Conservation (phyloP, 306 rosid genomes). For the Herpetospermum pedunculosum region DNA sequence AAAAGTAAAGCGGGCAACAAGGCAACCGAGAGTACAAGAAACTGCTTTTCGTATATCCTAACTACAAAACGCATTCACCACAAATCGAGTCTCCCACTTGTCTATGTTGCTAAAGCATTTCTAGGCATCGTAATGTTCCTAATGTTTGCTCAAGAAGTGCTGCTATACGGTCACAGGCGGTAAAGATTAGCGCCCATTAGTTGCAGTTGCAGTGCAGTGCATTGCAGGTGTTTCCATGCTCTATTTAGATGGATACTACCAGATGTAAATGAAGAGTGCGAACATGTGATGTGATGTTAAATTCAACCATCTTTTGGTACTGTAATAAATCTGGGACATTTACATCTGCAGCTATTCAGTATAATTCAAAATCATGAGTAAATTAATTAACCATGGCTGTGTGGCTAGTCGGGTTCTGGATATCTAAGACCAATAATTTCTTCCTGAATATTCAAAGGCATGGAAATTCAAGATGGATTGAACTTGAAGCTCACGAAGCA, state of each 20-base stretch:
- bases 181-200: not conserved
- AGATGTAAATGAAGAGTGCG: not conserved
- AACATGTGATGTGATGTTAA: not conserved
- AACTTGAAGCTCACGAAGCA: not conserved
- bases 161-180: slow-evolving; percentile 19
- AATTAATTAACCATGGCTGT: not conserved
- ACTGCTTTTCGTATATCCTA: slow-evolving; percentile 16
- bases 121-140: slow-evolving; percentile 20
- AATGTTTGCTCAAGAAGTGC: slow-evolving; percentile 16
- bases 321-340: not conserved
- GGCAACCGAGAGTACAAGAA: not conserved
- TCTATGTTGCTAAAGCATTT: slow-evolving; percentile 16
- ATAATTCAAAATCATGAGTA: not conserved
- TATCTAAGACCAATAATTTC: not conserved
- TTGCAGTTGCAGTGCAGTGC: not conserved
- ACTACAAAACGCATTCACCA: slow-evolving; percentile 17
- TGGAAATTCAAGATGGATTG: not conserved
- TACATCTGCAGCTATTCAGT: not conserved
- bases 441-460: not conserved
- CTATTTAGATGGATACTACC: not conserved
- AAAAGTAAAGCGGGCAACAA: not conserved
- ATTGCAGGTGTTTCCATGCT: not conserved
- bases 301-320: not conserved
- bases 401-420: not conserved
- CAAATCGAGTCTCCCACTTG: slow-evolving; percentile 21